A percentile compares a stretch with the other conserved stretches of the same genome.
Conservation (phyloP, 2,329 filamentous ascomycete species). For the Nothomitra cinnamomea region DNA sequence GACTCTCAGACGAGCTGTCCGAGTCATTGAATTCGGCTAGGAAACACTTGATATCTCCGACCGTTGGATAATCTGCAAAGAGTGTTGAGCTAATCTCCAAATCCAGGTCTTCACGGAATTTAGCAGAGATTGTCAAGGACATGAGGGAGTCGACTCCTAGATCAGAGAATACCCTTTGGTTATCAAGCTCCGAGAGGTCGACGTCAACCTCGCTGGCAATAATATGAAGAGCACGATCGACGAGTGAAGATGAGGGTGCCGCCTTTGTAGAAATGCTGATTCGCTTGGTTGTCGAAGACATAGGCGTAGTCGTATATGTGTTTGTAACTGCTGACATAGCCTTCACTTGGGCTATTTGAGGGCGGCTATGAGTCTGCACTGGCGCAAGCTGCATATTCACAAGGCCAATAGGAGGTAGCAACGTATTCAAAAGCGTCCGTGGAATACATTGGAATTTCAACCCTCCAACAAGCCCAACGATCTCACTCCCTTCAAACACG, state of each 20-base stretch:
- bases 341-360: neutral
- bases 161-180: constrained; percentile 39
- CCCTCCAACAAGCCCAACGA: constrained; percentile 20
- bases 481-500: constrained; percentile 18
- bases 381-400: constrained; percentile 5
- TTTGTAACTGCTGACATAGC: neutral
- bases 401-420: constrained; percentile 21
- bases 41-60: constrained; percentile 7
- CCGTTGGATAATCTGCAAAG: constrained; percentile 8
- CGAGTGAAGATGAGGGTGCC: neutral
- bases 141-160: constrained; percentile 46
- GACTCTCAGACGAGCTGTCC: neutral
- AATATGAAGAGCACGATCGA: constrained; percentile 18
- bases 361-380: constrained; percentile 4
- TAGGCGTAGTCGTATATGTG: neutral
- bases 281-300: neutral
- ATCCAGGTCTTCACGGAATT: constrained; percentile 34
- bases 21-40: neutral
- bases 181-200: constrained; percentile 35
- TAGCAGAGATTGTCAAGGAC: constrained; percentile 38
- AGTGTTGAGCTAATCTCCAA: constrained; percentile 8
- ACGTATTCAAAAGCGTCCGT: constrained; percentile 24
- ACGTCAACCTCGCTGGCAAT: constrained; percentile 40
- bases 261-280: neutral
- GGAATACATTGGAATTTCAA: constrained; percentile 24